These are phyloP conservation scores for Cucurbita pepo DNA, from an alignment of 306 rosid species.

Conservation along the genomic window DNA sequence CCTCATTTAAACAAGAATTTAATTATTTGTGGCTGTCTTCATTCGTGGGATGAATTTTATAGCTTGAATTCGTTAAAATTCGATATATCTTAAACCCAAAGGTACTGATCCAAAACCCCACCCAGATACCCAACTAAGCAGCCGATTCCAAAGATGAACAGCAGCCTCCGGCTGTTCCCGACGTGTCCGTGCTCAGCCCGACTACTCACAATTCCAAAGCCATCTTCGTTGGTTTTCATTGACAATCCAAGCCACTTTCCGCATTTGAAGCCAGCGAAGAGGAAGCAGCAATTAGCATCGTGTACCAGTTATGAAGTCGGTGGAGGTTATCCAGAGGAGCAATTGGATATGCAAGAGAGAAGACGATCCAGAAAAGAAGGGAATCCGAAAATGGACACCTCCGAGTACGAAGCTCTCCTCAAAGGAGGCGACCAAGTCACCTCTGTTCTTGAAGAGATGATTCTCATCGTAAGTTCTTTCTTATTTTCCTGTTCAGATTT, in stretches of 20 bases:
- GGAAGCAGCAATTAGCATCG: neutral
- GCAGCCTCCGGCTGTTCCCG: neutral
- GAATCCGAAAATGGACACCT: slow-evolving; percentile 13
- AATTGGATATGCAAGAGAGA: slow-evolving; percentile 8
- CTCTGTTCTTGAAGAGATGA: slow-evolving; percentile 75
- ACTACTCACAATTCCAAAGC: neutral
- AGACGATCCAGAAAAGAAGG: slow-evolving; percentile 6
- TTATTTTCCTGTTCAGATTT: neutral
- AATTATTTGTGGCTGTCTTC: no score
- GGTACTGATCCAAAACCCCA: neutral
- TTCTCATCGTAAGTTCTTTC: slow-evolving; percentile 35
- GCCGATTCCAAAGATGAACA: neutral
- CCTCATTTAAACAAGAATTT: no score
- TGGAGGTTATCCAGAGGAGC: slow-evolving; percentile 48
- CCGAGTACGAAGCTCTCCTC: slow-evolving; percentile 55
- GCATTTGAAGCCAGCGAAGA: slow-evolving; percentile 11
- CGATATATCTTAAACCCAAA: neutral
- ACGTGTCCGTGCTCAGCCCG: neutral
- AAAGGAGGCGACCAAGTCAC: slow-evolving; percentile 85
- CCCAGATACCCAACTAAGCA: neutral
- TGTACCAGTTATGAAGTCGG: slow-evolving; percentile 56
- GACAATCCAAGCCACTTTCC: neutral
- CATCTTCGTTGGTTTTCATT: neutral
- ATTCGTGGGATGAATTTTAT: no score
- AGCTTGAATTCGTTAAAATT: no score